Base-by-base conservation (phyloP, 305 asterid species). In the Fraxinus nigra region DNA sequence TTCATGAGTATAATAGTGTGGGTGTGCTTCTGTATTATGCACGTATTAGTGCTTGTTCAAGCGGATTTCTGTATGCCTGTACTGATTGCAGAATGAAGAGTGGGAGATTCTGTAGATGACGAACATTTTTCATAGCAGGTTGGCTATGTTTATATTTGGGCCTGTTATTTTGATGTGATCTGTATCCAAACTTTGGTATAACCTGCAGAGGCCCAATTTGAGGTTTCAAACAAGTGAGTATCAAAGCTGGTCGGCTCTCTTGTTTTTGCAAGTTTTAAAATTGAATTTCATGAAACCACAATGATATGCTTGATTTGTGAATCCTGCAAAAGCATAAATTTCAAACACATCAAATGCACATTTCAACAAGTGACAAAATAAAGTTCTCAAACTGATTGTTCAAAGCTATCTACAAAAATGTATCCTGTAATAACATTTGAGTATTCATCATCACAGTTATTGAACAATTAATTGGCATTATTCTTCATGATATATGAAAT, bases 241-340 rank as follows among this genome's bases (percentile, higher is more conserved):
- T 28, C 38, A 67, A 67, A 16, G 35, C 18, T 11, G 3, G 37
- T 13, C 5, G 10, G 28, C 69, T 59, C 69, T 59, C 14, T 59
- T 20, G 69, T 7, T 20, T 20, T 20, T 8, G 69, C 13, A 7
- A 59, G 30, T 59, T 59, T 7, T 20, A 59, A 59, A 56, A 59
- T 7, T 59, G 28, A 59, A 59, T 59, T 59, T 59, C 69, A 20
- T 59, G 30, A 20, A 59, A 77, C 80, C 80, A 43, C 30, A 16
- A 72, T 59, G 38, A 37, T 67, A 75, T 46, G 63, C 75, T 81
- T 74, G 65, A 40, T 75, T 43, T 20, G 7, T 13, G 79, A 75
- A 18, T 43, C 65, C 18, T 75, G 18, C 37, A 67, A 67, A 67
- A 67, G 37, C 16, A 3, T 26, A 10, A 65, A 67, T 16, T 28